Evolutionary conservation across 345 rosid genomes (phyloP).

Genomic region (Rhizophora apiculata): DNA sequence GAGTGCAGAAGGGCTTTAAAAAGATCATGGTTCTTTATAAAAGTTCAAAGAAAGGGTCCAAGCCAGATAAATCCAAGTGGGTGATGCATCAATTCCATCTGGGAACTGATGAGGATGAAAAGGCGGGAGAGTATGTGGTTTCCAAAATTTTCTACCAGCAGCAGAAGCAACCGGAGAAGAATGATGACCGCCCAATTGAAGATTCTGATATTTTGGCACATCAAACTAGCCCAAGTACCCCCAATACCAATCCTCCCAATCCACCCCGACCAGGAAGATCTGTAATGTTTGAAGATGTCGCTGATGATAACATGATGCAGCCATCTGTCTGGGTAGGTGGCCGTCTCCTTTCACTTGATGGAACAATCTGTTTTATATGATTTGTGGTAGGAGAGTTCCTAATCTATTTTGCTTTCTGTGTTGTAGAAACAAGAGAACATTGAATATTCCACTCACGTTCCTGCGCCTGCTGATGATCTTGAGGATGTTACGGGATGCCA

Average conservation of each 20-base stretch:
- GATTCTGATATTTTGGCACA: slow-evolving; percentile 38
- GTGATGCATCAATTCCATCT: slow-evolving; percentile 91
- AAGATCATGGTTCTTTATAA: slow-evolving; percentile 92
- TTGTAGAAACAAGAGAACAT: slow-evolving; percentile 36
- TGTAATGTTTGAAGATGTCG: slow-evolving; percentile 24
- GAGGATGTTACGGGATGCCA: slow-evolving; percentile 27
- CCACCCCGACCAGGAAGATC: slow-evolving; percentile 45
- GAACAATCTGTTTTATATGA: background rate
- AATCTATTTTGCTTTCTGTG: slow-evolving; percentile 2
- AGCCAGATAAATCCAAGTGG: slow-evolving; percentile 79
- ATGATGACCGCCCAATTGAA: slow-evolving; percentile 24
- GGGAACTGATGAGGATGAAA: slow-evolving; percentile 68
- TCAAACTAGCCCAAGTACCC: slow-evolving; percentile 66
- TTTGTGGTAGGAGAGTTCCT: background rate
- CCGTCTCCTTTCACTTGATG: background rate
- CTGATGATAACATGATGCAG: slow-evolving; percentile 19
- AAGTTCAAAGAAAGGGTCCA: slow-evolving; percentile 61
- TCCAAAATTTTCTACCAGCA: slow-evolving; percentile 70
- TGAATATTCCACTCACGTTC: slow-evolving; percentile 29
- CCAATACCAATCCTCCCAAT: slow-evolving; percentile 54
- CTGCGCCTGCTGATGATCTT: slow-evolving; percentile 9
- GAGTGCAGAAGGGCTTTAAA: slow-evolving; percentile 70
- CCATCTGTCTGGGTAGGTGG: slow-evolving; percentile 35
- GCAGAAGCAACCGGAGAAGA: slow-evolving; percentile 43
- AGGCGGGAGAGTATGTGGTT: slow-evolving; percentile 66